phyloP scores from a whole-genome alignment of 768 basidiomycete species.

The Trametes sanguinea region DNA sequence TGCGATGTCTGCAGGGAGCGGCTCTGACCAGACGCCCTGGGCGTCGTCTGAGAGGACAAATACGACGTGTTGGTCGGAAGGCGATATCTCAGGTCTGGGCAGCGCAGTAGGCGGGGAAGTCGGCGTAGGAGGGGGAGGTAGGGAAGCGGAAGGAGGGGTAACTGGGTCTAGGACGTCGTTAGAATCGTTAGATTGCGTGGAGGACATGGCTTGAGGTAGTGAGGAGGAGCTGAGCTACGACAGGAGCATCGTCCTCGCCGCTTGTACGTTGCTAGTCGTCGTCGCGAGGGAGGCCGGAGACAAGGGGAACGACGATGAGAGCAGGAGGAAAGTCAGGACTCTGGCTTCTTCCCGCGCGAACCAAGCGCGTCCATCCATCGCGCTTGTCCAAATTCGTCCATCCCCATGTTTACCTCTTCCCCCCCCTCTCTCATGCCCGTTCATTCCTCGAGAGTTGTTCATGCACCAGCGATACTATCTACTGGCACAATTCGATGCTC shows the following conservation, averaged over 20 bases:
- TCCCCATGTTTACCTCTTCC: not conserved
- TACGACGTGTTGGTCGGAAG: slow-evolving; percentile 1
- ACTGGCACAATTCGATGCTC: no score
- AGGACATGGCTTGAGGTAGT: slow-evolving; percentile 17
- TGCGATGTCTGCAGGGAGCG: slow-evolving; percentile 34
- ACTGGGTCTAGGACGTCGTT: slow-evolving; percentile 8
- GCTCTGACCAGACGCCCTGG: slow-evolving; percentile 5
- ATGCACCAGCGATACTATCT: no score
- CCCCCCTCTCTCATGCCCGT: not conserved
- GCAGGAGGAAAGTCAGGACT: not conserved
- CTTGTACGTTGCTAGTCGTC: slow-evolving; percentile 11
- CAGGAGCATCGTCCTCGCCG: slow-evolving; percentile 16
- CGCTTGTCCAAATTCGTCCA: slow-evolving; percentile 19
- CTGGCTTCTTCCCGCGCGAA: slow-evolving; percentile 12
- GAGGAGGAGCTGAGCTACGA: slow-evolving; percentile 9
- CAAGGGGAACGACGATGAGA: slow-evolving; percentile 20
- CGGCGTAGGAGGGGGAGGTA: slow-evolving; percentile 12
- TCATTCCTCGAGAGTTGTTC: not conserved
- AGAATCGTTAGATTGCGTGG: slow-evolving; percentile 21
- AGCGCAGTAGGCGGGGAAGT: slow-evolving; percentile 15
- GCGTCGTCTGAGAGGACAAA: slow-evolving; percentile 8
- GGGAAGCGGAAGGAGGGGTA: slow-evolving; percentile 6
- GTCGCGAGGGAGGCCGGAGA: slow-evolving; percentile 9
- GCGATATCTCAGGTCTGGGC: slow-evolving; percentile 10
- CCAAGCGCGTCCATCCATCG: slow-evolving; percentile 2